phyloP scores from a whole-genome alignment of 768 basidiomycete species.

The Coprinopsis strossmayeri region DNA sequence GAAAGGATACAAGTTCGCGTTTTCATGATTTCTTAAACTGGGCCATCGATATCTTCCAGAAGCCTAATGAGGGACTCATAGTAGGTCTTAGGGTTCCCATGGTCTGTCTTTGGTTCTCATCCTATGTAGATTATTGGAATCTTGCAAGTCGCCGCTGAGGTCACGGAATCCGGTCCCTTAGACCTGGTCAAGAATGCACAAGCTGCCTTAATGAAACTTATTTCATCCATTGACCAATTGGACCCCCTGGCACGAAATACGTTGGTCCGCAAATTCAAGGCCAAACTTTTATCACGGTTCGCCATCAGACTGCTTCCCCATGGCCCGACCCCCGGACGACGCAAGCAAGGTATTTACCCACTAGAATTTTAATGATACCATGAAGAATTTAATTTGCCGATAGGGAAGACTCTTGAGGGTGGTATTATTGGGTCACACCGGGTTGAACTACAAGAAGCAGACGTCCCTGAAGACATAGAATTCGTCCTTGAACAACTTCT shows the following conservation, averaged over 20 bases:
- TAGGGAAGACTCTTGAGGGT: conserved; percentile 21
- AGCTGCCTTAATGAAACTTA: conserved; percentile 38
- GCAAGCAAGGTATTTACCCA: conserved; percentile 41
- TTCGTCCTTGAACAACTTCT: conserved; percentile 67
- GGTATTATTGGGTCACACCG: not conserved
- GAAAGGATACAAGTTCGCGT: conserved; percentile 50
- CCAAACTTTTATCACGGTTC: conserved; percentile 63
- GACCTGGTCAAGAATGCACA: conserved; percentile 42
- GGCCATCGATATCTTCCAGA: conserved; percentile 1
- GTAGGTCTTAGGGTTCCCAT: conserved; percentile 28
- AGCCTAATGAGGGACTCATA: conserved; percentile 34
- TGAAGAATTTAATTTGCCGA: not conserved
- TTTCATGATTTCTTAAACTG: conserved; percentile 45
- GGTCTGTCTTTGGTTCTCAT: conserved; percentile 3
- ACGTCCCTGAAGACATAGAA: conserved; percentile 80
- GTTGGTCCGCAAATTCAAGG: conserved; percentile 58
- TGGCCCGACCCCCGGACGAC: conserved; percentile 25
- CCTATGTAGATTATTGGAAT: conserved; percentile 54
- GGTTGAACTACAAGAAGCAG: conserved; percentile 30
- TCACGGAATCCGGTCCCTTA: conserved; percentile 56
- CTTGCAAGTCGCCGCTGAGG: conserved; percentile 64
- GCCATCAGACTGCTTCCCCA: conserved; percentile 58
- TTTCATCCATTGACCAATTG: conserved; percentile 33
- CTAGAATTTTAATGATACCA: no score
- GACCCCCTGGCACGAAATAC: conserved; percentile 47